Evolutionary conservation across 2,329 filamentous ascomycete species (phyloP), one percentile per base, ranked within the genome.

Genomic region (Xylariaceae sp.): DNA sequence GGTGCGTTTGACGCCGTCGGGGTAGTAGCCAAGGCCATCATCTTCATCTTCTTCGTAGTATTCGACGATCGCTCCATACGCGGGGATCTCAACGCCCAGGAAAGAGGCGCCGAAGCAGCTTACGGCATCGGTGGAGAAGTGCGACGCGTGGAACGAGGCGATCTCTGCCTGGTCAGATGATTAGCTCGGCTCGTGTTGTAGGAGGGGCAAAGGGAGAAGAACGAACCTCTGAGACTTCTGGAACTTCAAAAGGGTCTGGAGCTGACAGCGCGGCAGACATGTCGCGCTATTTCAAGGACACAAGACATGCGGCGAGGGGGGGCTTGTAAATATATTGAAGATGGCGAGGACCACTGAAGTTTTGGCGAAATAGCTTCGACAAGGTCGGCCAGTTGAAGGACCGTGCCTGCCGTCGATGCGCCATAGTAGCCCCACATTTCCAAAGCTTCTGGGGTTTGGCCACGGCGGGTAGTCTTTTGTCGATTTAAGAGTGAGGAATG

Each of bases 1-100:
- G 15, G 90, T 96, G 38, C 92, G 86, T 66, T 94, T 94, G 53
- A 84, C 82, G 3, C 92, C 91, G 63, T 97, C 91, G 1, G 80
- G 70, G 59, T 97, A 97, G 68, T 89, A 92, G 15, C 90, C 92
- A 14, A 96, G 74, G 1, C 72, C 82, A 62, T 89, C 86, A 36
- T 85, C 80, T 15, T 75, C 66, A 2, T 72, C 66, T n/a, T 66
- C 55, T 49, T 65, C 61, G 30, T 66, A 67, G 3, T 67, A 55
- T 15, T 62, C 31, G 11, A 17, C 30, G 45, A 11, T 61, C 43
- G 41, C 57, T 41, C 7, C 22, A 40, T 55, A 45, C 15, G 46
- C 41, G n/a, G 33, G 44, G 17, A 49, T 53, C 44, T 63, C 53
- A 2, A 69, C 68, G 11, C 62, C 63, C 45, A 76, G 62, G 57